Evolutionary conservation across 164 flowering plant species (phyloP).

Genomic region (Liquidambar formosana): DNA sequence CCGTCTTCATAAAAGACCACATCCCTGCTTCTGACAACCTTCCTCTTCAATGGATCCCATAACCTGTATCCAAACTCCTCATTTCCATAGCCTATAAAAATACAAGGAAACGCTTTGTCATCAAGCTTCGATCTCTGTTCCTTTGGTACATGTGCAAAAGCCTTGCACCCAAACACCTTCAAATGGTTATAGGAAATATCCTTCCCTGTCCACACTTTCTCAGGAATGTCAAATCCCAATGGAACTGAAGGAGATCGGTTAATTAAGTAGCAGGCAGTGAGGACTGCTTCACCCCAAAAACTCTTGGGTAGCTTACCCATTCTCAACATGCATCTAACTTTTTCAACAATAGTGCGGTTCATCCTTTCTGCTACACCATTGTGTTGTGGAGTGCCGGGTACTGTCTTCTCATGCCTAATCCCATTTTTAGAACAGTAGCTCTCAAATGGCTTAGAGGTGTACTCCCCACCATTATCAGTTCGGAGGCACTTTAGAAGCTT

Average conservation of each 20-base stretch:
- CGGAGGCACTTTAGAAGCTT: slow-evolving; percentile 9
- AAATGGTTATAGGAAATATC: slow-evolving; percentile 12
- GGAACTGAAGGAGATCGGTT: slow-evolving; percentile 4
- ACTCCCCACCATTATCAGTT: slow-evolving; percentile 13
- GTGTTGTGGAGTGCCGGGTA: slow-evolving; percentile 15
- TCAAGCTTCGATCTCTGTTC: slow-evolving; percentile 15
- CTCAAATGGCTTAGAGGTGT: slow-evolving; percentile 1
- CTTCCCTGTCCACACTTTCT: slow-evolving; percentile 3
- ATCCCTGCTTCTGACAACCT: slow-evolving; percentile 5
- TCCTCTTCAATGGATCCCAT: slow-evolving; percentile 6
- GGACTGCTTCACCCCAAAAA: slow-evolving; percentile 18
- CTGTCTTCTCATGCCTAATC: slow-evolving; percentile 13
- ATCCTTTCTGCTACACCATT: slow-evolving; percentile 23
- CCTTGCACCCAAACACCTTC: slow-evolving; percentile 17
- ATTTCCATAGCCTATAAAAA: slow-evolving; percentile 13
- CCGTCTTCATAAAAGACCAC: slow-evolving; percentile 12
- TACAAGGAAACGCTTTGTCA: slow-evolving; percentile 1
- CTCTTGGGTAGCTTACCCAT: slow-evolving; percentile 7
- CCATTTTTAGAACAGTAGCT: slow-evolving; percentile 8
- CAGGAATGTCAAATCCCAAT: slow-evolving; percentile 4
- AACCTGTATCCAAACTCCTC: slow-evolving; percentile 10
- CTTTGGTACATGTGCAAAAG: slow-evolving; percentile 13
- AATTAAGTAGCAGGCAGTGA: neutral
- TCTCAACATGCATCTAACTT: neutral
- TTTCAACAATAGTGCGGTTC: slow-evolving; percentile 18